These are phyloP conservation scores for Thamnidium elegans DNA, from an alignment of 192 early-diverging fungal genomes.

Conservation along the genomic window DNA sequence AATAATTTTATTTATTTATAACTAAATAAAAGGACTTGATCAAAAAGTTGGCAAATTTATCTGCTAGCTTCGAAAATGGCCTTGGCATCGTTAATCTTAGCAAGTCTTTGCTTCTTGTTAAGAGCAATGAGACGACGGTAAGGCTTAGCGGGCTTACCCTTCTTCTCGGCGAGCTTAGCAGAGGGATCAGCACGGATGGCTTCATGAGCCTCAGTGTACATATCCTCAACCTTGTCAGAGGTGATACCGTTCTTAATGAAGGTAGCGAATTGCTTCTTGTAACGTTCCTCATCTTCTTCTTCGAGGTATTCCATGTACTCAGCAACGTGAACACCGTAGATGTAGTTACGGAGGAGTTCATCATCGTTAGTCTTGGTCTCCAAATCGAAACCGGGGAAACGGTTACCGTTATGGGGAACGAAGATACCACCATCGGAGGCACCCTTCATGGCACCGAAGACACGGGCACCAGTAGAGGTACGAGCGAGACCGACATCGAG, in stretches of 20 bases:
- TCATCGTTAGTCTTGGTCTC: constrained; percentile 86
- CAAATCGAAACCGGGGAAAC: constrained; percentile 95
- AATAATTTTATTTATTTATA: too few relatives aligned
- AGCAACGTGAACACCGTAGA: constrained; percentile 96
- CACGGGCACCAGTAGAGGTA: constrained; percentile 96
- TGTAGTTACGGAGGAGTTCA: constrained; percentile 92
- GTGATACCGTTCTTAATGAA: constrained; percentile 87
- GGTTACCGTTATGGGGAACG: constrained; percentile 93
- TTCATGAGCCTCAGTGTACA: constrained; percentile 90
- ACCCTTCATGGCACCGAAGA: constrained; percentile 98
- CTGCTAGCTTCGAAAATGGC: constrained; percentile 26
- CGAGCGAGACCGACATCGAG: constrained; percentile 95
- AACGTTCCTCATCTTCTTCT: constrained; percentile 98
- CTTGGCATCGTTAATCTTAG: constrained; percentile 88
- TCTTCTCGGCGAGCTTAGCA: constrained; percentile 69
- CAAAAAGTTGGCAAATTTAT: neutral
- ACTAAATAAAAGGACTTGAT: too few relatives aligned
- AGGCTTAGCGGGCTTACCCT: constrained; percentile 58
- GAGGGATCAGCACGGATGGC: constrained; percentile 89
- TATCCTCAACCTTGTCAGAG: constrained; percentile 90
- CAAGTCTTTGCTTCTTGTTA: constrained; percentile 90
- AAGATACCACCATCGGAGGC: constrained; percentile 97
- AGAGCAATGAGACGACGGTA: constrained; percentile 55
- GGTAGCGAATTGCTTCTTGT: constrained; percentile 92
- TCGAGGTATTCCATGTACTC: constrained; percentile 98